Conservation (phyloP, 2,329 filamentous ascomycete genomes). For the Aureobasidium melanogenum region DNA sequence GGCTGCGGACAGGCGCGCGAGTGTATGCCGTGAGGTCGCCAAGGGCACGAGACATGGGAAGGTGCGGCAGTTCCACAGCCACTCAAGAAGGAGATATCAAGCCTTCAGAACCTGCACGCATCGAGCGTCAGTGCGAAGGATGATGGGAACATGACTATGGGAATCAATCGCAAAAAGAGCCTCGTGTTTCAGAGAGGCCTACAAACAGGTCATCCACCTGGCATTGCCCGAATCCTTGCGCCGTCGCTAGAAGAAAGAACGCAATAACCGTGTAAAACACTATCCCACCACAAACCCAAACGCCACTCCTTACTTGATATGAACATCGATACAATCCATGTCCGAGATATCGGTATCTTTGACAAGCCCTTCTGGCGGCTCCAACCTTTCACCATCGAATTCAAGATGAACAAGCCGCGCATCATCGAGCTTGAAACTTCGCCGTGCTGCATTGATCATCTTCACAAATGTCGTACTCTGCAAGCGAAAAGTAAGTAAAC, state of each 20-base stretch:
- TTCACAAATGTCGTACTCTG: constrained; percentile 52
- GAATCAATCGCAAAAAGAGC: too few species aligned
- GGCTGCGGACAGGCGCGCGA: too few species aligned
- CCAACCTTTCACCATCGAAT: constrained; percentile 68
- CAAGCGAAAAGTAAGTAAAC: not conserved
- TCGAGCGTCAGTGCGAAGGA: not conserved
- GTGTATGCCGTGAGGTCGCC: too few species aligned
- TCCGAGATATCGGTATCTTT: constrained; percentile 64
- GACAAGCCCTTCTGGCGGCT: constrained; percentile 51
- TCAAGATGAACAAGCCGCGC: constrained; percentile 51
- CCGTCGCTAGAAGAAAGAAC: not conserved
- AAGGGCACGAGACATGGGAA: too few species aligned
- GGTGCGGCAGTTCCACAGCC: too few species aligned
- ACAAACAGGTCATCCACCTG: not conserved
- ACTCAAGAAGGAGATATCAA: too few species aligned
- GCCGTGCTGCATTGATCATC: constrained; percentile 54
- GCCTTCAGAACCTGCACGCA: not conserved
- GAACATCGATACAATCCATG: constrained; percentile 66
- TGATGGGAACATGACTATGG: too few species aligned
- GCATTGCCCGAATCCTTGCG: not conserved
- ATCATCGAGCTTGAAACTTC: constrained; percentile 41
- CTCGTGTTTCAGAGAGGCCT: not conserved
- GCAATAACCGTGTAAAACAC: not conserved
- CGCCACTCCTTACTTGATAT: constrained; percentile 42
- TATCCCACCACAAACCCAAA: not conserved